phyloP scores from a whole-genome alignment of 2,329 filamentous ascomycete species.

The Mariannaea sp. region DNA sequence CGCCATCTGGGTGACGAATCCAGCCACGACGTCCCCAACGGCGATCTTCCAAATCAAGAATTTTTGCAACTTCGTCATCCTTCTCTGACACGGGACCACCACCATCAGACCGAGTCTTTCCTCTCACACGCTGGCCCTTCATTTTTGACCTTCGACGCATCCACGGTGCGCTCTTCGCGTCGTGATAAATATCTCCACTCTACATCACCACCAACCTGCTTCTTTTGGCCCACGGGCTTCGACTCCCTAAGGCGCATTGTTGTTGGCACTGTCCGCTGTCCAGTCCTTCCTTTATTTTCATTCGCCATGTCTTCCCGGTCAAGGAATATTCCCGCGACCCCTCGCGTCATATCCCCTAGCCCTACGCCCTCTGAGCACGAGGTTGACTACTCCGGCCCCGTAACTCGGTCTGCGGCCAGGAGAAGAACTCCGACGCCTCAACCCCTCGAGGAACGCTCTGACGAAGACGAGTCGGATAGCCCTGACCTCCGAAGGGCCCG shows the following conservation, averaged over 20 bases:
- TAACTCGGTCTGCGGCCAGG: slow-evolving; percentile 73
- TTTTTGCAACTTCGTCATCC: slow-evolving; percentile 28
- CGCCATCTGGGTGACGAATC: slow-evolving; percentile 26
- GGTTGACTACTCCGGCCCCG: slow-evolving; percentile 67
- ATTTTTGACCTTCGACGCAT: slow-evolving; percentile 16
- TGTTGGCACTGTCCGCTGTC: slow-evolving; percentile 59
- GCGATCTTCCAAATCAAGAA: slow-evolving; percentile 28
- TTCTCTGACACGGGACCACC: slow-evolving; percentile 18
- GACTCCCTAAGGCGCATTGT: slow-evolving; percentile 55
- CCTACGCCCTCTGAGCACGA: slow-evolving; percentile 59
- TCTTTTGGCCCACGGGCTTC: slow-evolving; percentile 53
- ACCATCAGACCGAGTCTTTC: slow-evolving; percentile 24
- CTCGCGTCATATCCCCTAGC: slow-evolving; percentile 88
- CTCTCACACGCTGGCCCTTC: slow-evolving; percentile 26
- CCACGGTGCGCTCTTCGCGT: slow-evolving; percentile 47
- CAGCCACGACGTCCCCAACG: slow-evolving; percentile 25
- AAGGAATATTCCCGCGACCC: slow-evolving; percentile 71
- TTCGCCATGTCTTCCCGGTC: slow-evolving; percentile 57
- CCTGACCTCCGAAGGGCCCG: slow-evolving; percentile 65
- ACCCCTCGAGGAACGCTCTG: slow-evolving; percentile 63
- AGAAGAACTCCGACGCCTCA: slow-evolving; percentile 61
- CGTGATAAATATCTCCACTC: slow-evolving; percentile 58
- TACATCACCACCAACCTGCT: slow-evolving; percentile 20
- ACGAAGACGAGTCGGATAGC: slow-evolving; percentile 53
- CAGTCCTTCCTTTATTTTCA: slow-evolving; percentile 65